Evolutionary conservation across 2,329 filamentous ascomycete genomes (phyloP).

Genomic region (Ascochyta viciae-villosae): DNA sequence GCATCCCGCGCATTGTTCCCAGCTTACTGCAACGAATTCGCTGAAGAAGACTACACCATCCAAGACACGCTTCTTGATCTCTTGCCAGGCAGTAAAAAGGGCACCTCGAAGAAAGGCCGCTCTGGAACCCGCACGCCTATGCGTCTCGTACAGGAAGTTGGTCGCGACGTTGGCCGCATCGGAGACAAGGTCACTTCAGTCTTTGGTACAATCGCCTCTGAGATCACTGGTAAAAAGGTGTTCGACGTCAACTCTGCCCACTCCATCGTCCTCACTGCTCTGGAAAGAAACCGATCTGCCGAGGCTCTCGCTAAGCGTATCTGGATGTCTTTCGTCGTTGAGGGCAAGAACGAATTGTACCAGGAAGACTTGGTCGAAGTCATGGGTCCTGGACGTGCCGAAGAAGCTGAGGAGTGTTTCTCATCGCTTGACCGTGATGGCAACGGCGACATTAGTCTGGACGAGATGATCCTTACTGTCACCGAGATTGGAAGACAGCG

Average conservation of each 20-base stretch:
- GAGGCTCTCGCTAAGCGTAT: slow-evolving; percentile 93
- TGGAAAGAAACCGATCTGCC: slow-evolving; percentile 82
- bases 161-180: slow-evolving; percentile 73
- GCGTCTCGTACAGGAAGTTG: slow-evolving; percentile 72
- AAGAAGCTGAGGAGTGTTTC: slow-evolving; percentile 88
- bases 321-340: slow-evolving; percentile 98
- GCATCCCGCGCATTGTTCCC: slow-evolving; percentile 89
- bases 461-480: slow-evolving; percentile 92
- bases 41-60: slow-evolving; percentile 90
- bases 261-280: slow-evolving; percentile 84
- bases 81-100: slow-evolving; percentile 65
- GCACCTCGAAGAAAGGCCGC: slow-evolving; percentile 52
- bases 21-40: slow-evolving; percentile 88
- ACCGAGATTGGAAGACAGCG: slow-evolving; percentile 84
- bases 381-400: slow-evolving; percentile 74
- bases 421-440: slow-evolving; percentile 79
- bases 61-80: slow-evolving; percentile 71
- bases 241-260: slow-evolving; percentile 93
- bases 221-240: slow-evolving; percentile 93
- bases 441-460: slow-evolving; percentile 93
- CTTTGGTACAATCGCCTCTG: slow-evolving; percentile 91
- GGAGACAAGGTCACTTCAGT: slow-evolving; percentile 93
- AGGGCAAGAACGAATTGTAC: slow-evolving; percentile 81
- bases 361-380: slow-evolving; percentile 87
- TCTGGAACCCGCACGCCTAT: slow-evolving; percentile 77